Base-by-base conservation (phyloP, 768 basidiomycete genomes). In the Serpula lacrymans region DNA sequence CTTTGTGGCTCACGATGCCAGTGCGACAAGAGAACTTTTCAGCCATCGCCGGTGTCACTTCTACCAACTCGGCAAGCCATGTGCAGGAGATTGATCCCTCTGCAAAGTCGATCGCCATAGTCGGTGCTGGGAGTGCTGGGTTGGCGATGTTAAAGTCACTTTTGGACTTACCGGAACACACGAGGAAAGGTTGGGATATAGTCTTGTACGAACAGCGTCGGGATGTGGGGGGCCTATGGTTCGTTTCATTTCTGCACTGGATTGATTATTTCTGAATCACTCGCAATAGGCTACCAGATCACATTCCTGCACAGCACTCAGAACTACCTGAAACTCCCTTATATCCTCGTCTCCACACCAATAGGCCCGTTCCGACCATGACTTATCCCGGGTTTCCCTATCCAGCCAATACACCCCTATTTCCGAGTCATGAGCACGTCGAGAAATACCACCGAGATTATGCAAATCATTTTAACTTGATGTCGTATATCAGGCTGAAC, bases 141-240 rank as follows among this genome's bases (percentile, higher is more conserved):
- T 57, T 82, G 20, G 75, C 72, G 2, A 65, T 69, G 54, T 55
- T 82, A 20, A 76, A 75, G 52, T 70, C 69, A 5, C 51, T 76
- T 12, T 53, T 74, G 3, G 74, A 77, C 51, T 49, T 81, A 5
- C 72, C 74, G 9, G 55, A 59, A 14, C 61, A 70, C 23, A 42
- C 54, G 5, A 54, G 59, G 14, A 39, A 51, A 16, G 53, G 52
- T 8, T 76, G 75, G 68, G 67, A 75, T 17, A 57, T 82, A 17
- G 69, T 69, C 12, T 51, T 80, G 38, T 79, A 70, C 47, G 80
- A 83, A 48, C 68, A 75, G 52, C 66, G 75, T 23, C 53, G 57
- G 25, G 68, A 64, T 46, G 63, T 81, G 4, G 79, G 75, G n/a
- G 79, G 80, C 10, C 57, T 82, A 37, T 82, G 80, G 80, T 71